Conservation (phyloP, 2,329 filamentous ascomycete genomes). For the Tolypocladium cylindrosporum region DNA sequence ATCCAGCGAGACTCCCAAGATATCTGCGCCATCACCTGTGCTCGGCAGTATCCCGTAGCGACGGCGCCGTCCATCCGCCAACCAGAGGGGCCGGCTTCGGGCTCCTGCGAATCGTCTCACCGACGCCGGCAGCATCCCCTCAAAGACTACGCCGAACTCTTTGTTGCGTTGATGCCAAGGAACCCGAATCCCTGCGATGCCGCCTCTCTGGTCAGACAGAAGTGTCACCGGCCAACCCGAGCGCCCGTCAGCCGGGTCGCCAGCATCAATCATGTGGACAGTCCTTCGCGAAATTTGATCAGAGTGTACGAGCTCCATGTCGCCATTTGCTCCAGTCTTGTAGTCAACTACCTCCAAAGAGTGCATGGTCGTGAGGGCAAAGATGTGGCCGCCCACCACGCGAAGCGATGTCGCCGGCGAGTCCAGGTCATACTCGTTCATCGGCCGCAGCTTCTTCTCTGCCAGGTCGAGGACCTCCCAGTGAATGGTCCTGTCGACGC, state of each 20-base stretch:
- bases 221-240: constrained; percentile 32
- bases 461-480: constrained; percentile 43
- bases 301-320: constrained; percentile 31
- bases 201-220: constrained; percentile 35
- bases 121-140: constrained; percentile 44
- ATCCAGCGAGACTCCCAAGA: constrained; percentile 58
- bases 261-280: constrained; percentile 36
- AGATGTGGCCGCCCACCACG: constrained; percentile 35
- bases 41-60: constrained; percentile 33
- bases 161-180: constrained; percentile 29
- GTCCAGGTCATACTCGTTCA: constrained; percentile 36
- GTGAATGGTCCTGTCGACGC: constrained; percentile 41
- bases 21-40: constrained; percentile 35
- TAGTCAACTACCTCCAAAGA: constrained; percentile 47
- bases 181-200: constrained; percentile 40
- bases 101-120: constrained; percentile 46
- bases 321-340: constrained; percentile 22
- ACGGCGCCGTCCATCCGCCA: constrained; percentile 16
- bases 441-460: constrained; percentile 39
- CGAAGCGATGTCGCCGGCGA: constrained; percentile 42
- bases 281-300: constrained; percentile 35
- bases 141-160: constrained; percentile 40
- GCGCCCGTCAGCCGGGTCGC: constrained; percentile 15
- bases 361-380: constrained; percentile 42
- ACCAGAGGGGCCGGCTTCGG: constrained; percentile 43